Evolutionary conservation across 2,329 filamentous ascomycete genomes (phyloP).

Genomic region (Orbilia quercus): DNA sequence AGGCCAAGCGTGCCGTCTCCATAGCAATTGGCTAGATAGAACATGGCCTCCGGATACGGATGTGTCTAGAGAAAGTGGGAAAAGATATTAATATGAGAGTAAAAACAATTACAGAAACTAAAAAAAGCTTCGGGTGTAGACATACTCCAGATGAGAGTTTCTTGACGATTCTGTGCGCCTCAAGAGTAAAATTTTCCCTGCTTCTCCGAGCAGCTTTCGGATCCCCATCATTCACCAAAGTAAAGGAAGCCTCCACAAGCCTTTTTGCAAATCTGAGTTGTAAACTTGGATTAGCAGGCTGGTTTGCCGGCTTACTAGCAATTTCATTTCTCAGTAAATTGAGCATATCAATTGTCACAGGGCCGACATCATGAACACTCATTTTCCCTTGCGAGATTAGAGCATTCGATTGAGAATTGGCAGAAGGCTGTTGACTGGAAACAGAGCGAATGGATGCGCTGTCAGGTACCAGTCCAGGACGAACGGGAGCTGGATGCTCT

Average conservation of each 20-base stretch:
- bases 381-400: slow-evolving; percentile 57
- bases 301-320: slow-evolving; percentile 69
- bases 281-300: slow-evolving; percentile 77
- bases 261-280: slow-evolving; percentile 82
- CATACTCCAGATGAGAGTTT: slow-evolving; percentile 78
- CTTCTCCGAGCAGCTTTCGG: slow-evolving; percentile 72
- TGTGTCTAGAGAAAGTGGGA: slow-evolving; percentile 54
- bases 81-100: not conserved
- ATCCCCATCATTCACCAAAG: slow-evolving; percentile 82
- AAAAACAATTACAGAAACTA: not conserved
- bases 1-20: slow-evolving; percentile 83
- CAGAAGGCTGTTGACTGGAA: slow-evolving; percentile 61
- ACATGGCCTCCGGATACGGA: slow-evolving; percentile 82
- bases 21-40: slow-evolving; percentile 89
- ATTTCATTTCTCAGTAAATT: slow-evolving; percentile 52
- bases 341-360: slow-evolving; percentile 71
- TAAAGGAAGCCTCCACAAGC: slow-evolving; percentile 83
- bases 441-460: slow-evolving; percentile 61
- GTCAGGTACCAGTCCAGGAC: slow-evolving; percentile 68
- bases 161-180: slow-evolving; percentile 91
- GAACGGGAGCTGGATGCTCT: slow-evolving; percentile 72
- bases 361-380: slow-evolving; percentile 62
- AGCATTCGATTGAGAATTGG: slow-evolving; percentile 58
- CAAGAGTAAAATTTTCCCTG: slow-evolving; percentile 83
- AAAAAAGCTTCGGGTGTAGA: slow-evolving; percentile 1